These are phyloP conservation scores for Conticribra guillardii DNA, from an alignment of 108 stramenopile genomes.

Conservation along the genomic window DNA sequence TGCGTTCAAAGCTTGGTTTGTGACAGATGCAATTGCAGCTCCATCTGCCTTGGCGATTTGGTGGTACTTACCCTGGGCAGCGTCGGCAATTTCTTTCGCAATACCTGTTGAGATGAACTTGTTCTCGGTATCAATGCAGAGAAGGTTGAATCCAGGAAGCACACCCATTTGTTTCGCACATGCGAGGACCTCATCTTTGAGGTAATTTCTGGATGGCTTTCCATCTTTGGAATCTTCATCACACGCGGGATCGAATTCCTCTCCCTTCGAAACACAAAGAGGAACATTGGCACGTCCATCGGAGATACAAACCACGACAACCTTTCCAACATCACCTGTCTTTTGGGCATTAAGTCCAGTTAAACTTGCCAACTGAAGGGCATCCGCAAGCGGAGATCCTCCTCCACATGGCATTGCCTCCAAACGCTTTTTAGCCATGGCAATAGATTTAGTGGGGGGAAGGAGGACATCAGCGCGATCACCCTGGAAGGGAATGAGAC, in stretches of 20 bases:
- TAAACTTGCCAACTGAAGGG: slow-evolving; percentile 82
- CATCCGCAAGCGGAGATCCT: slow-evolving; percentile 95
- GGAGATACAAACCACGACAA: slow-evolving; percentile 92
- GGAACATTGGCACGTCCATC: slow-evolving; percentile 98
- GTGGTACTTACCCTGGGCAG: slow-evolving; percentile 88
- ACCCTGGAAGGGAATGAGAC: slow-evolving; percentile 96
- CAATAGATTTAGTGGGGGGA: slow-evolving; percentile 94
- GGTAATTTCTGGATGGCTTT: slow-evolving; percentile 87
- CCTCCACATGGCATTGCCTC: slow-evolving; percentile 99
- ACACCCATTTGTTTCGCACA: slow-evolving; percentile 88
- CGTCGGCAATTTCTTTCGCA: slow-evolving; percentile 96
- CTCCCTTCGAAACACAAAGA: slow-evolving; percentile 84
- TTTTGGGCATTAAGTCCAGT: slow-evolving; percentile 96
- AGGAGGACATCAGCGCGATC: slow-evolving; percentile 94
- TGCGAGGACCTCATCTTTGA: slow-evolving; percentile 96
- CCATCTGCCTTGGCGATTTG: slow-evolving; percentile 90
- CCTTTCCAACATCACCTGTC: slow-evolving; percentile 94
- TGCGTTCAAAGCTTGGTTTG: slow-evolving; percentile 76
- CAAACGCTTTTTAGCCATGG: slow-evolving; percentile 91
- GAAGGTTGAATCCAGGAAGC: slow-evolving; percentile 89
- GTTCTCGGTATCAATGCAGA: slow-evolving; percentile 96
- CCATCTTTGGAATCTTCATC: slow-evolving; percentile 89
- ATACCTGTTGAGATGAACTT: slow-evolving; percentile 97
- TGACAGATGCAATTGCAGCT: slow-evolving; percentile 85
- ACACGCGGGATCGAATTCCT: slow-evolving; percentile 86